Evolutionary conservation across 345 rosid species (phyloP), one percentile per base, ranked within the genome.

Genomic region (Barbarea vulgaris): DNA sequence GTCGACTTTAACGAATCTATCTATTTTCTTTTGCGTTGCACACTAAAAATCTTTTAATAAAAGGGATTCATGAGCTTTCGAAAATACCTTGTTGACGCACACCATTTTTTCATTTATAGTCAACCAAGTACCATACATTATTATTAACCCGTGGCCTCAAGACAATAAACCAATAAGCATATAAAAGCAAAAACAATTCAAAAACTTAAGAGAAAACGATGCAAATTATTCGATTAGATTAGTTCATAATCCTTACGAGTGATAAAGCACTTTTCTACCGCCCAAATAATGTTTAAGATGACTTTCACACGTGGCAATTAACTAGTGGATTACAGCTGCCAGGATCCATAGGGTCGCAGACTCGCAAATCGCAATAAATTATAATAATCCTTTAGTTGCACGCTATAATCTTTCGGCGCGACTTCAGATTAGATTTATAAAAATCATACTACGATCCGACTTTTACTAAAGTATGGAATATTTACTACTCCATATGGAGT

Each of bases 341-440:
- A 55, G 28, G 17, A 51, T 69, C 34, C 34, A 54, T 19, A 22
- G 7, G n/a, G 47, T 73, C 36, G 6, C 52, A 57, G 6, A 13
- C 25, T 73, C 47, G 4, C 28, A 64, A 46, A 31, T 63, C 55
- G 21, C 33, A 60, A n/a, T 61, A 69, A n/a, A 76, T 41, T 76
- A 54, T 25, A 69, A 63, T 44, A 63, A 53, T 60, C 75, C 24
- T 56, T 55, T 63, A 54, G 34, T 61, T 54, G 71, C 76, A 77
- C 76, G 80, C 80, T 55, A 46, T 25, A 69, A 52, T 63, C 66
- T 76, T 76, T 76, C 66, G 80, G 75, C 79, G 79, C 69, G 28
- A 59, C 60, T 46, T 68, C 33, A 50, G 17, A 19, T 48, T 59
- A 18, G 28, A 33, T 42, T 69, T 61, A 9, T 14, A 7, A 27